phyloP scores from a whole-genome alignment of 1,139 yeast genomes.

The Kazachstania sp. region DNA sequence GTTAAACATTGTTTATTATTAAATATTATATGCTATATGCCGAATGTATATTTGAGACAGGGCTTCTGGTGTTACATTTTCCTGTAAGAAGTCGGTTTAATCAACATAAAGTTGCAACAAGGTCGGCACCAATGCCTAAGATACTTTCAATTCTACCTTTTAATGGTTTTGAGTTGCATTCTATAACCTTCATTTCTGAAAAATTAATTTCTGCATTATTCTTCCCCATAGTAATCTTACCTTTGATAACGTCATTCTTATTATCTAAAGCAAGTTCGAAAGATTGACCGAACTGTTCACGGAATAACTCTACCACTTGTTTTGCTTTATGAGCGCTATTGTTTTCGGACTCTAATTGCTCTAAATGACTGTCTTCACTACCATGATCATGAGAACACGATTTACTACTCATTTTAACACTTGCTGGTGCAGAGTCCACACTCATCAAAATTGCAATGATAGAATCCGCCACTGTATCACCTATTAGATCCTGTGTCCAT shows the following conservation, averaged over 20 bases:
- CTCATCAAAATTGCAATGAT: constrained; percentile 83
- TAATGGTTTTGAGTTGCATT: constrained; percentile 65
- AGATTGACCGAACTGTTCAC: constrained; percentile 84
- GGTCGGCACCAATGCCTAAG: constrained; percentile 62
- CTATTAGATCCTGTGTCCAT: constrained; percentile 87
- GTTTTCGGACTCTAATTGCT: constrained; percentile 7
- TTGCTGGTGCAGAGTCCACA: constrained; percentile 91
- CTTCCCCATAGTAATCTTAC: constrained; percentile 52
- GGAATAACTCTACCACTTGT: constrained; percentile 54
- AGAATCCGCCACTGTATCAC: constrained; percentile 91
- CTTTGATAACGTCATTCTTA: constrained; percentile 43
- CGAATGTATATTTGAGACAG: too few relatives aligned
- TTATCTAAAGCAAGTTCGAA: constrained; percentile 33
- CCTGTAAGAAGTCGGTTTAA: too few relatives aligned
- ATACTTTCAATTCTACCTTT: constrained; percentile 79
- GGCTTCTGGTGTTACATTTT: too few relatives aligned
- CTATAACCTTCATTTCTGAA: constrained; percentile 52
- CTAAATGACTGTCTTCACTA: constrained; percentile 13
- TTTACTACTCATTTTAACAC: constrained; percentile 73
- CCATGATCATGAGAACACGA: constrained; percentile 42
- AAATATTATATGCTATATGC: not conserved
- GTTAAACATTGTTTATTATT: not conserved
- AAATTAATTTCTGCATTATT: constrained; percentile 65
- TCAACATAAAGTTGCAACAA: constrained; percentile 68
- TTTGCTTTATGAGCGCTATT: constrained; percentile 47